Evolutionary conservation across 2,329 filamentous ascomycete genomes (phyloP).

Genomic region (Xylaria sp.): DNA sequence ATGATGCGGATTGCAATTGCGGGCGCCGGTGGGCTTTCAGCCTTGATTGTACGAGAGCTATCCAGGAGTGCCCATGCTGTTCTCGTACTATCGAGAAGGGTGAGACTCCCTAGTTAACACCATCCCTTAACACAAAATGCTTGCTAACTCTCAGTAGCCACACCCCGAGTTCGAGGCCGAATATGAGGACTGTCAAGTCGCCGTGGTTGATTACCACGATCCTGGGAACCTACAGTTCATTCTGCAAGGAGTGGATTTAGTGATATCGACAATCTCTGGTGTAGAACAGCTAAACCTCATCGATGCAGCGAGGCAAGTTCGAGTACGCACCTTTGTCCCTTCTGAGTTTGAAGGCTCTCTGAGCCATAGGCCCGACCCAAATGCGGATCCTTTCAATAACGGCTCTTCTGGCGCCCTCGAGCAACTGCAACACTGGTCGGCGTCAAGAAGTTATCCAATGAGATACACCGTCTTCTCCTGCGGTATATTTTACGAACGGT

Average conservation of each 20-base stretch:
- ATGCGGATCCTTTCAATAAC: constrained; percentile 69
- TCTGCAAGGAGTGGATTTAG: constrained; percentile 77
- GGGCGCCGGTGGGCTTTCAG: constrained; percentile 69
- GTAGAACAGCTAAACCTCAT: constrained; percentile 76
- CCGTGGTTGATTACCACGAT: constrained; percentile 74
- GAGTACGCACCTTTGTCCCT: constrained; percentile 76
- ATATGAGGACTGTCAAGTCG: constrained; percentile 72
- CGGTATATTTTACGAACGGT: constrained; percentile 80
- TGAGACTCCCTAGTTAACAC: constrained; percentile 50
- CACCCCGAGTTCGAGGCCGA: constrained; percentile 64
- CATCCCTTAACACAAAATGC: constrained; percentile 24
- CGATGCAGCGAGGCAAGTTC: constrained; percentile 72
- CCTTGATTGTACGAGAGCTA: constrained; percentile 68
- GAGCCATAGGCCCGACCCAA: constrained; percentile 58
- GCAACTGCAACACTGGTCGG: constrained; percentile 60
- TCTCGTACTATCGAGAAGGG: constrained; percentile 74
- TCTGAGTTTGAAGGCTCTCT: constrained; percentile 79
- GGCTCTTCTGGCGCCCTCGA: constrained; percentile 65
- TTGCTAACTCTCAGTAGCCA: constrained; percentile 53
- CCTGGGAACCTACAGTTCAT: constrained; percentile 69
- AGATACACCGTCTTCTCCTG: constrained; percentile 78
- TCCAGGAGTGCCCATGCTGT: constrained; percentile 73
- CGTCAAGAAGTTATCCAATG: constrained; percentile 62
- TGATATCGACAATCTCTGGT: constrained; percentile 79
- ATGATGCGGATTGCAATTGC: constrained; percentile 72